Conservation (phyloP, 352 stramenopile species). For the Phytopythium mirpurense region DNA sequence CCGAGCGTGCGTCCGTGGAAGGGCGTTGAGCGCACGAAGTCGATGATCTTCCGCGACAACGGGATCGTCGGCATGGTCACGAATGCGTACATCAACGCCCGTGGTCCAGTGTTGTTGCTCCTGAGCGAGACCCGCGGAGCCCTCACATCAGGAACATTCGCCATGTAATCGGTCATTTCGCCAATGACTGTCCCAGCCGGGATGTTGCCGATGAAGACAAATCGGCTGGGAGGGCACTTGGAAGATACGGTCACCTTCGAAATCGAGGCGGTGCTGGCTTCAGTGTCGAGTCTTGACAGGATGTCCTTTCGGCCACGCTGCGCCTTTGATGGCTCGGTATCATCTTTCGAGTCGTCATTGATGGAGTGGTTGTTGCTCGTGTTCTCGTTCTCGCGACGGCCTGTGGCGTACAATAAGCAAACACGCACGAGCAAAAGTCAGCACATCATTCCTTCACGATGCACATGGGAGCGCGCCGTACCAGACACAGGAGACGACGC, state of each 20-base stretch:
- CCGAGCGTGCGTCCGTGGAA: constrained; percentile 43
- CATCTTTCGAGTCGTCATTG: constrained; percentile 10
- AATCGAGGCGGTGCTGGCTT: constrained; percentile 5
- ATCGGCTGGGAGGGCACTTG: constrained; percentile 57
- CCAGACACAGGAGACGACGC: background rate
- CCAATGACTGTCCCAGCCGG: constrained; percentile 25
- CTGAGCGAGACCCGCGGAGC: constrained; percentile 55
- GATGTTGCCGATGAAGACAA: constrained; percentile 71
- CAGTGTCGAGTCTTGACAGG: background rate
- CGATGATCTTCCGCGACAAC: constrained; percentile 50
- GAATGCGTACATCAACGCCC: constrained; percentile 53
- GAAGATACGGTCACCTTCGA: no score
- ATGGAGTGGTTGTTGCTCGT: constrained; percentile 4
- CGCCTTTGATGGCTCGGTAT: constrained; percentile 8
- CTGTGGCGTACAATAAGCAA: background rate
- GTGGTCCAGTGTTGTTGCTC: constrained; percentile 17
- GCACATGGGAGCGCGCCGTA: background rate
- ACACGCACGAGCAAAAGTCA: background rate
- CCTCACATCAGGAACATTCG: constrained; percentile 35
- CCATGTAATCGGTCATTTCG: constrained; percentile 54
- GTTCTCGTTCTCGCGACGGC: constrained; percentile 2
- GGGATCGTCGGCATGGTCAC: constrained; percentile 51
- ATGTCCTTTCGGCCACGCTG: background rate
- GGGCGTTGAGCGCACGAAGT: constrained; percentile 31
- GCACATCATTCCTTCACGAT: background rate